Percentiles rank a stretch among this genome's conserved stretches.
These are phyloP conservation scores for Trypanosoma mega DNA, from an alignment of 208 protist species.

Conservation along the genomic window DNA sequence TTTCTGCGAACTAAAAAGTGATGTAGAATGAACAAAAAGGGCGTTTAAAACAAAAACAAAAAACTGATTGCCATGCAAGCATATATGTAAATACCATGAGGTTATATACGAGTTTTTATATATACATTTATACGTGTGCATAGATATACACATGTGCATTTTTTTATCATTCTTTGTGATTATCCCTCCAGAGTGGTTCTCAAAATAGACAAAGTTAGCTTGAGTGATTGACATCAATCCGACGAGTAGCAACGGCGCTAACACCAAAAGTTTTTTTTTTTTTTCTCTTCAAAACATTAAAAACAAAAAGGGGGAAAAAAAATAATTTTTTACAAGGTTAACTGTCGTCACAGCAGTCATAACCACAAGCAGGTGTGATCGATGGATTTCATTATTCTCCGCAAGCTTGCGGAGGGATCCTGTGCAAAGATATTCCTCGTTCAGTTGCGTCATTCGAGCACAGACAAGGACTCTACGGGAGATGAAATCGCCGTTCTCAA, in stretches of 20 bases:
- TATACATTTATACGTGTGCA: background rate
- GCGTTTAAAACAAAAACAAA: no score
- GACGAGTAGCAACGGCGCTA: no score
- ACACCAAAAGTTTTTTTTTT: no score
- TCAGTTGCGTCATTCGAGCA: background rate
- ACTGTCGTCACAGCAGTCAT: background rate
- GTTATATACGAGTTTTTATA: background rate
- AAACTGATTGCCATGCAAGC: background rate
- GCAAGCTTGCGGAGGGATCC: slow-evolving; percentile 3
- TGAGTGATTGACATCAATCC: no score
- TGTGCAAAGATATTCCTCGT: slow-evolving; percentile 18
- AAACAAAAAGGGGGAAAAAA: no score
- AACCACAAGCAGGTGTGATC: background rate
- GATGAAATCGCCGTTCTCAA: slow-evolving; percentile 13
- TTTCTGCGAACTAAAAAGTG: no score
- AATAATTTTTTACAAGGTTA: background rate
- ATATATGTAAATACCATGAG: background rate
- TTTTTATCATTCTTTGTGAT: background rate
- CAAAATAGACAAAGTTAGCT: background rate
- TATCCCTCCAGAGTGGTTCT: no score
- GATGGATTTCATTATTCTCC: slow-evolving; percentile 10
- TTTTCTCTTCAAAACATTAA: no score
- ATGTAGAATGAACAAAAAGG: background rate
- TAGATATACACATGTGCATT: background rate
- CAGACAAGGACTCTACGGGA: no score